These are phyloP conservation scores for Chaetoscypha palmicola DNA, from an alignment of 2,329 filamentous ascomycete genomes.

Conservation along the genomic window DNA sequence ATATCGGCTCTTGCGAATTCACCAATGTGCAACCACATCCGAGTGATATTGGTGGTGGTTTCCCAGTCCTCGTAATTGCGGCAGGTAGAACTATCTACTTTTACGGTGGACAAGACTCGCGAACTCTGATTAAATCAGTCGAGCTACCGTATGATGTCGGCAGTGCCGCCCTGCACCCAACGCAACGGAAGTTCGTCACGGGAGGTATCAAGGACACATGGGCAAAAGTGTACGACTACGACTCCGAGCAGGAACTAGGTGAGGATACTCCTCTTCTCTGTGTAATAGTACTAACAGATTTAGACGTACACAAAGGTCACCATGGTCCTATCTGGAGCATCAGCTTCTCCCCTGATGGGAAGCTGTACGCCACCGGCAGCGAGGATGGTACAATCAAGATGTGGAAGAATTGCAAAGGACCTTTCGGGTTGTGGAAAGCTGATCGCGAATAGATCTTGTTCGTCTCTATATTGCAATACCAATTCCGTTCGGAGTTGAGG, in stretches of 20 bases:
- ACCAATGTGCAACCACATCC: conserved; percentile 57
- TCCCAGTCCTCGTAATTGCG: conserved; percentile 74
- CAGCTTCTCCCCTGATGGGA: conserved; percentile 89
- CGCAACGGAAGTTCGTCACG: conserved; percentile 76
- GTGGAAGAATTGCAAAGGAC: conserved; percentile 64
- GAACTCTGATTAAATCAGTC: conserved; percentile 67
- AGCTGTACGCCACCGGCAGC: conserved; percentile 90
- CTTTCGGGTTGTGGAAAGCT: conserved; percentile 52
- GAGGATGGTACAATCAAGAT: conserved; percentile 98
- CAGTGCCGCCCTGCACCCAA: conserved; percentile 80
- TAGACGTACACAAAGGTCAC: conserved; percentile 91
- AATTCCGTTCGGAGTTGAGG: no score
- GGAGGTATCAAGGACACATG: conserved; percentile 90
- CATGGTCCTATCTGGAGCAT: conserved; percentile 97
- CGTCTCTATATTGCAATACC: conserved; percentile 1
- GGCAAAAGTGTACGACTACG: conserved; percentile 91
- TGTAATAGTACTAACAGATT: conserved; percentile 18
- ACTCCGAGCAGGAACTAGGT: conserved; percentile 73
- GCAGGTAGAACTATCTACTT: conserved; percentile 95
- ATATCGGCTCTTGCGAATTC: conserved; percentile 89
- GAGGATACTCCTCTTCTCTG: no score
- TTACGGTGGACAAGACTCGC: conserved; percentile 70
- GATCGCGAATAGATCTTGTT: conserved; percentile 17
- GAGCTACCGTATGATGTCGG: conserved; percentile 79
- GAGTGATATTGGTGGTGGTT: conserved; percentile 58